These are phyloP conservation scores for Scytalidium lignicola DNA, from an alignment of 2,329 filamentous ascomycete species.

Conservation along the genomic window DNA sequence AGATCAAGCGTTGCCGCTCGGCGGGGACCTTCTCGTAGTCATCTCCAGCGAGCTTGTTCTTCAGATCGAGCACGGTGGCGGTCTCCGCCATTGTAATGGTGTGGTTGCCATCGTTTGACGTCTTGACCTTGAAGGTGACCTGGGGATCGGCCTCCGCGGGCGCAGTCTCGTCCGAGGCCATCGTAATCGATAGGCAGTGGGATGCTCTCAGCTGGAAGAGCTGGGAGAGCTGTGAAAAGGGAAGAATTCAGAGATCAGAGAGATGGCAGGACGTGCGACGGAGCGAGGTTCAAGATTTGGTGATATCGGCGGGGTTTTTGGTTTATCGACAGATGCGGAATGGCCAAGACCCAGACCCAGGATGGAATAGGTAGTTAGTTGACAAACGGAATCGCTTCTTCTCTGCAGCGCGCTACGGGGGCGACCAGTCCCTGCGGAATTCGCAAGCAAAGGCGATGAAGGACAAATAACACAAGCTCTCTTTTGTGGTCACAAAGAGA, in stretches of 20 bases:
- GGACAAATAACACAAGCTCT: too few relatives aligned
- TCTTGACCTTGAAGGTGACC: conserved; percentile 95
- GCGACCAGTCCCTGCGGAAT: too few relatives aligned
- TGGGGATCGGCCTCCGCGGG: conserved; percentile 60
- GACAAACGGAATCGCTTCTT: neutral
- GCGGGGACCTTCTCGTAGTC: conserved; percentile 84
- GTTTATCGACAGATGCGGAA: neutral
- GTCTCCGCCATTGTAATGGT: conserved; percentile 73
- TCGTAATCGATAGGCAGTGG: conserved; percentile 13
- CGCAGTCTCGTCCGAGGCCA: conserved; percentile 53
- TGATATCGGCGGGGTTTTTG: neutral
- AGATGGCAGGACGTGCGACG: neutral
- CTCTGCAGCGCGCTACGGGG: neutral
- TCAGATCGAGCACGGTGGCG: conserved; percentile 78
- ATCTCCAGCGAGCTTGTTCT: conserved; percentile 74
- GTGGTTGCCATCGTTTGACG: conserved; percentile 84
- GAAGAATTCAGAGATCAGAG: neutral
- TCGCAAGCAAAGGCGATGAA: too few relatives aligned
- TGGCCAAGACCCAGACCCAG: neutral
- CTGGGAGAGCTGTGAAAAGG: neutral
- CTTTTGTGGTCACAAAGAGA: too few relatives aligned
- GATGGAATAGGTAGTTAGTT: neutral
- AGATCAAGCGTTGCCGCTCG: conserved; percentile 91
- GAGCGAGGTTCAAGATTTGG: neutral
- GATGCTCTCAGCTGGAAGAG: conserved; percentile 4